A percentile compares a stretch with the other conserved stretches of the same genome.
Evolutionary conservation across 176 grass and related monocot species (phyloP).

Genomic region (Triticum monococcum): DNA sequence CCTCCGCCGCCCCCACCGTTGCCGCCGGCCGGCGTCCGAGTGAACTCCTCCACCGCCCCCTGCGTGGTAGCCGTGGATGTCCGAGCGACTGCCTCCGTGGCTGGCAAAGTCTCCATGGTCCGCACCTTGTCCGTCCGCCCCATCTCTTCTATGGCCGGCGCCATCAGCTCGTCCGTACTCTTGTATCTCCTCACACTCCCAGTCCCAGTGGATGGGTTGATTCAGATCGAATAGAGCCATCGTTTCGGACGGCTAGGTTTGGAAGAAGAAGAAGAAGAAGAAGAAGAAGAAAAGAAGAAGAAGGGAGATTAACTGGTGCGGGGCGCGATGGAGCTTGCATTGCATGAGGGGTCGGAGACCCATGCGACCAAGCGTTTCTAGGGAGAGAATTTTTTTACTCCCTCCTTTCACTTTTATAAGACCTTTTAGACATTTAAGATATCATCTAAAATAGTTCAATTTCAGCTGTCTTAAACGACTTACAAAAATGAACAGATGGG

Average conservation of each 20-base stretch:
- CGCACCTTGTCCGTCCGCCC: neutral
- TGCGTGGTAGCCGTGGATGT: too few species aligned
- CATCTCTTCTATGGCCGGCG: neutral
- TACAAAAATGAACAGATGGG: too few species aligned
- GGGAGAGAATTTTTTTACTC: too few species aligned
- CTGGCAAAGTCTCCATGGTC: neutral
- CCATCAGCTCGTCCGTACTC: neutral
- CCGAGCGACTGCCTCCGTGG: too few species aligned
- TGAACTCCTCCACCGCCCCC: too few species aligned
- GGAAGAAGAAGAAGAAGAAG: neutral
- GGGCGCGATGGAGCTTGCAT: neutral
- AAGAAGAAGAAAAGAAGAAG: too few species aligned
- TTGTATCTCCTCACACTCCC: neutral
- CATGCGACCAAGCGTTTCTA: neutral
- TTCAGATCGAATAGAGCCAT: conserved; percentile 4
- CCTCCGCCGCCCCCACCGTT: too few species aligned
- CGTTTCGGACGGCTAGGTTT: neutral
- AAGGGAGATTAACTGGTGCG: neutral
- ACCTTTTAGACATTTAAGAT: too few species aligned
- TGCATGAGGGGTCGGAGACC: neutral
- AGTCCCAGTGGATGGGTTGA: neutral
- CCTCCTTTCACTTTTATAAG: too few species aligned
- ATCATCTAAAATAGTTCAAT: too few species aligned
- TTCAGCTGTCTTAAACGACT: too few species aligned
- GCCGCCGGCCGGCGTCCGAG: neutral